phyloP scores from a whole-genome alignment of 495 filamentous ascomycete species.

The Talaromyces ruber region DNA sequence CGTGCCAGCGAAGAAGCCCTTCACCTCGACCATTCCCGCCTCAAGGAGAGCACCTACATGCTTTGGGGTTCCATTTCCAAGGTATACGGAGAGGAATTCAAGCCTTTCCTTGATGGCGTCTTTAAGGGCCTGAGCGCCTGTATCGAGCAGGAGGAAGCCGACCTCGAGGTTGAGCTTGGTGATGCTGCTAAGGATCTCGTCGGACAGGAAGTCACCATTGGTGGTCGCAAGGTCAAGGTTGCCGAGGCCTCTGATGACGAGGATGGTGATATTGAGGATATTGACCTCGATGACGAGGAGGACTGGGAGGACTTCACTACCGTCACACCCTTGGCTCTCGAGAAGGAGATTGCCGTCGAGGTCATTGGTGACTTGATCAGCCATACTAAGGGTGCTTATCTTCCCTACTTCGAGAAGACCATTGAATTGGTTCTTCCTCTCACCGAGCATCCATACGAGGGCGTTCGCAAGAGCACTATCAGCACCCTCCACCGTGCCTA shows the following conservation, averaged over 20 bases:
- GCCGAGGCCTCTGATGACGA: conserved; percentile 47
- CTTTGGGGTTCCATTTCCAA: conserved; percentile 92
- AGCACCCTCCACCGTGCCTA: conserved; percentile 89
- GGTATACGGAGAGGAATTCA: conserved; percentile 87
- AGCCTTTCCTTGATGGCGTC: conserved; percentile 75
- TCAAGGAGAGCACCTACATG: conserved; percentile 93
- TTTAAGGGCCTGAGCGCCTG: conserved; percentile 78
- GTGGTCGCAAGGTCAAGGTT: conserved; percentile 78
- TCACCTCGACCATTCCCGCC: conserved; percentile 77
- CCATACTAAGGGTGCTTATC: conserved; percentile 63
- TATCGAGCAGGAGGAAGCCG: conserved; percentile 83
- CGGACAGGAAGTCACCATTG: conserved; percentile 66
- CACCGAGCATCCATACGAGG: conserved; percentile 83
- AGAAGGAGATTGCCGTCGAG: conserved; percentile 96
- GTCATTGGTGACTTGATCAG: conserved; percentile 88
- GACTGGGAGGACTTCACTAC: conserved; percentile 77
- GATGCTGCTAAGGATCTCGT: conserved; percentile 71
- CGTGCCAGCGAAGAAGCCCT: conserved; percentile 84
- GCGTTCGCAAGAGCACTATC: conserved; percentile 83
- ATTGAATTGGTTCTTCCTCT: conserved; percentile 73
- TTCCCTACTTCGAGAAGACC: conserved; percentile 88
- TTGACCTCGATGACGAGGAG: conserved; percentile 66
- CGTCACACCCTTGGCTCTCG: conserved; percentile 78
- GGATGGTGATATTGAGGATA: conserved; percentile 50
- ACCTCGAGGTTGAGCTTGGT: conserved; percentile 70